Evolutionary conservation across 2,329 filamentous ascomycete species (phyloP).

Genomic region (Ascochyta clinopodiicola): DNA sequence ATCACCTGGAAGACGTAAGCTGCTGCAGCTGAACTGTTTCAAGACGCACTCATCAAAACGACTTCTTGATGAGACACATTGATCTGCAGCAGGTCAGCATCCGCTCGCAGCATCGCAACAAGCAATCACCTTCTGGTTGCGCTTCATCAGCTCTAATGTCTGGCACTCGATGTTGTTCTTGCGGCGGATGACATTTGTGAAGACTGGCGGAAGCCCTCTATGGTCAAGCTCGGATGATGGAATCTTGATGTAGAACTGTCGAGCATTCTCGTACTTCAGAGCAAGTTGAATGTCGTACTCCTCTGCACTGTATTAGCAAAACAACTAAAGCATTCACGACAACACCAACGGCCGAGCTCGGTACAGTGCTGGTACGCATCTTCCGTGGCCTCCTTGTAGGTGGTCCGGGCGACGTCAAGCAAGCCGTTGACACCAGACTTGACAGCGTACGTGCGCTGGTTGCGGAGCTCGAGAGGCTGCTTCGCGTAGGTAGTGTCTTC

Average conservation of each 20-base stretch:
- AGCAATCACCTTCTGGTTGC: constrained; percentile 60
- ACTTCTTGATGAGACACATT: constrained; percentile 84
- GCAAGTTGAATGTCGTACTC: constrained; percentile 66
- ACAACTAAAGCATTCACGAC: not conserved
- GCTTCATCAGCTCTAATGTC: constrained; percentile 81
- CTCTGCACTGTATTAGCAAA: constrained; percentile 31
- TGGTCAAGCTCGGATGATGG: constrained; percentile 67
- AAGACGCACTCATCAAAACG: constrained; percentile 69
- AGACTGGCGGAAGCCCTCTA: constrained; percentile 65
- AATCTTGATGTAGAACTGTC: constrained; percentile 81
- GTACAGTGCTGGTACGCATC: constrained; percentile 76
- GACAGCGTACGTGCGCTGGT: constrained; percentile 89
- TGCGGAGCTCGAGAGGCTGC: constrained; percentile 81
- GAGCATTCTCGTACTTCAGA: constrained; percentile 76
- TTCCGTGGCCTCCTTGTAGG: constrained; percentile 85
- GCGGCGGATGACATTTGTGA: constrained; percentile 78
- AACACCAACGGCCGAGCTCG: constrained; percentile 65
- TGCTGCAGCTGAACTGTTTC: not conserved
- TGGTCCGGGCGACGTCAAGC: constrained; percentile 85
- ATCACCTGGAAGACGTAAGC: constrained; percentile 57
- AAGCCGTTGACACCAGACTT: constrained; percentile 85
- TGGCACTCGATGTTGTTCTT: constrained; percentile 85
- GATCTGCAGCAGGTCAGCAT: constrained; percentile 62
- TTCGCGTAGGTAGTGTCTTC: constrained; percentile 80
- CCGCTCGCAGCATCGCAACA: not conserved